Evolutionary conservation across 2,329 filamentous ascomycete species (phyloP).

Genomic region (Fusarium brevicatenulatum): DNA sequence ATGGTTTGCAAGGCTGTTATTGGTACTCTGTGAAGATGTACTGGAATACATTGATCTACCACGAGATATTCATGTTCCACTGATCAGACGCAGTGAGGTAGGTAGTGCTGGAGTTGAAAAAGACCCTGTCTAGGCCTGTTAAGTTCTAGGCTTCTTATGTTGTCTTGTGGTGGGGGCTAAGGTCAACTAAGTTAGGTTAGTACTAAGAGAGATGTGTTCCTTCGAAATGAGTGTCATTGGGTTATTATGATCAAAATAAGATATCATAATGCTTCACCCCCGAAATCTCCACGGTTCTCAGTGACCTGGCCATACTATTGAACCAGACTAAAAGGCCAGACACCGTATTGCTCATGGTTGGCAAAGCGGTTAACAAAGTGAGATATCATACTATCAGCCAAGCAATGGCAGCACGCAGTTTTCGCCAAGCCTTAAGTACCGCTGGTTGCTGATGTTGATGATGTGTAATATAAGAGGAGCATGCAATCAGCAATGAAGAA

Average conservation of each 20-base stretch:
- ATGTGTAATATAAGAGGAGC: constrained; percentile 11
- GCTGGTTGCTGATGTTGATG: constrained; percentile 2
- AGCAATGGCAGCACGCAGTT: background rate
- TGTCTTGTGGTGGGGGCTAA: constrained; percentile 8
- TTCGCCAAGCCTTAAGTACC: constrained; percentile 19
- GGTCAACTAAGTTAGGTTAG: background rate
- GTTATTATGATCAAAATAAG: background rate
- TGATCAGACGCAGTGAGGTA: background rate
- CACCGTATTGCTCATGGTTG: background rate
- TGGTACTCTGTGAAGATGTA: background rate
- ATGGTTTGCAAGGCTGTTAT: constrained; percentile 3
- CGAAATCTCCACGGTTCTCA: background rate
- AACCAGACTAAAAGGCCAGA: background rate
- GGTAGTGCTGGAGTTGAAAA: background rate
- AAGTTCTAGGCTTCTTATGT: background rate
- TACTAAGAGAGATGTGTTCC: background rate
- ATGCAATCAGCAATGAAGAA: constrained; percentile 27
- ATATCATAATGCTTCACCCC: background rate
- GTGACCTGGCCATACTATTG: background rate
- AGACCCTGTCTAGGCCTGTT: background rate
- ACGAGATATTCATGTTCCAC: constrained; percentile 3
- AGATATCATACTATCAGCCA: background rate
- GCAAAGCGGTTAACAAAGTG: background rate
- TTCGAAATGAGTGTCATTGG: background rate
- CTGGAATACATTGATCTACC: background rate